These are phyloP conservation scores for Kwoniella sp. DNA, from an alignment of 768 basidiomycete species.

Conservation along the genomic window DNA sequence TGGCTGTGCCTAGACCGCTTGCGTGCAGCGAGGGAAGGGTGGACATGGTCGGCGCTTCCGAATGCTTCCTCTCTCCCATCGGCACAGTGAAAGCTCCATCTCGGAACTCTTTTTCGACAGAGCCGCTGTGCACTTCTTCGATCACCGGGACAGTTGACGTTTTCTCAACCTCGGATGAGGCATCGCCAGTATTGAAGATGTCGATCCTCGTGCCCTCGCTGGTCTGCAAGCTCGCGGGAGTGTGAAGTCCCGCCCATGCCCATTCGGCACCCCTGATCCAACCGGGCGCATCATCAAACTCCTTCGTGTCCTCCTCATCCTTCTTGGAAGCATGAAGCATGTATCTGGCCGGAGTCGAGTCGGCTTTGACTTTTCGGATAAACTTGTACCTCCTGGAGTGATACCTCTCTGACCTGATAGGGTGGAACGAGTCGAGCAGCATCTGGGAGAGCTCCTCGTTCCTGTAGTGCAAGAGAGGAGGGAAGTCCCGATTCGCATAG, in stretches of 20 bases:
- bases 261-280: conserved; percentile 35
- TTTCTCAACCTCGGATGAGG: background rate
- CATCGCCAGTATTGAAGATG: conserved; percentile 1
- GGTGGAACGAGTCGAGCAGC: conserved; percentile 50
- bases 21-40: conserved; percentile 1
- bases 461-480: conserved; percentile 38
- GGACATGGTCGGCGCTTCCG: conserved; percentile 3
- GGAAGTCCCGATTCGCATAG: conserved; percentile 21
- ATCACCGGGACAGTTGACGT: background rate
- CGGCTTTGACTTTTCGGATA: conserved; percentile 43
- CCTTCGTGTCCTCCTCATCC: conserved; percentile 30
- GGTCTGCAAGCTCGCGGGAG: conserved; percentile 28
- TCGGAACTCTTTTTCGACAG: background rate
- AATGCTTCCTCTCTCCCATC: background rate
- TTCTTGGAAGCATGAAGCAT: conserved; percentile 14
- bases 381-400: conserved; percentile 47
- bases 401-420: conserved; percentile 45
- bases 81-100: background rate
- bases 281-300: conserved; percentile 31
- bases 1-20: background rate
- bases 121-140: background rate
- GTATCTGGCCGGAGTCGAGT: conserved; percentile 42
- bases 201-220: conserved; percentile 25
- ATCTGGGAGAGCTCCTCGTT: conserved; percentile 50
- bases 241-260: conserved; percentile 24